A percentile compares a stretch with the other conserved stretches of the same genome.
Evolutionary conservation across 2,329 filamentous ascomycete genomes (phyloP).

Genomic region (Paraphaeosphaeria minitans): DNA sequence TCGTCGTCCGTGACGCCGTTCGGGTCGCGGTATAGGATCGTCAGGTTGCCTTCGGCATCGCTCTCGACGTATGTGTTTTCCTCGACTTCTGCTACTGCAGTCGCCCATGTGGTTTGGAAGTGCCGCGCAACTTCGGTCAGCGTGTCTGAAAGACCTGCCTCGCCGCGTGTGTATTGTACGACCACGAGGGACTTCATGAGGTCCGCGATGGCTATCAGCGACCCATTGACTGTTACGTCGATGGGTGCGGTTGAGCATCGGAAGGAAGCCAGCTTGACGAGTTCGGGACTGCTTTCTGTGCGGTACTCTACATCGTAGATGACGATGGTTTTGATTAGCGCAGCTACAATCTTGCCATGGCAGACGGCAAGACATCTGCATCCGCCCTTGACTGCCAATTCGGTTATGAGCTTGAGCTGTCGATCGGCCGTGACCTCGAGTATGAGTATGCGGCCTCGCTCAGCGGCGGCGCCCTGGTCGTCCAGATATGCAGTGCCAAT

Average conservation of each 20-base stretch:
- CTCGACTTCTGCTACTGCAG: constrained; percentile 74
- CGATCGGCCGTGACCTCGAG: constrained; percentile 80
- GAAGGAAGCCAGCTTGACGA: constrained; percentile 76
- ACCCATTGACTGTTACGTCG: constrained; percentile 74
- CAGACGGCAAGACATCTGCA: constrained; percentile 80
- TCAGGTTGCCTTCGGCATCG: constrained; percentile 85
- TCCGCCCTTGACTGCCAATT: constrained; percentile 74
- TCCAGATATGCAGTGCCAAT: constrained; percentile 85
- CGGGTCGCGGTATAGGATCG: constrained; percentile 76
- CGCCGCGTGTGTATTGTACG: constrained; percentile 69
- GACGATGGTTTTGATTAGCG: constrained; percentile 83
- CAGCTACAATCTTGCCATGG: constrained; percentile 76
- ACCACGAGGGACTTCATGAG: constrained; percentile 91
- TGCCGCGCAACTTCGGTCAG: constrained; percentile 79
- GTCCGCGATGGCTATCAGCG: constrained; percentile 82
- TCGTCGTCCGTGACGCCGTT: constrained; percentile 78
- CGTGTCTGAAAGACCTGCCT: constrained; percentile 62
- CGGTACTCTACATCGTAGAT: constrained; percentile 63
- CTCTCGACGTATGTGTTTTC: constrained; percentile 78
- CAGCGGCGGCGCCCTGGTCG: constrained; percentile 56
- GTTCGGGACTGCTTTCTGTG: constrained; percentile 56
- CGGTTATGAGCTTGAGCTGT: constrained; percentile 72
- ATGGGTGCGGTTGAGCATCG: constrained; percentile 84
- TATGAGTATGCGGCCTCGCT: constrained; percentile 78
- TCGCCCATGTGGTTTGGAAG: constrained; percentile 81